Percentiles rank a stretch among this genome's conserved stretches.
Evolutionary conservation across 495 filamentous ascomycete genomes (phyloP).

Genomic region (Penicillium herquei): DNA sequence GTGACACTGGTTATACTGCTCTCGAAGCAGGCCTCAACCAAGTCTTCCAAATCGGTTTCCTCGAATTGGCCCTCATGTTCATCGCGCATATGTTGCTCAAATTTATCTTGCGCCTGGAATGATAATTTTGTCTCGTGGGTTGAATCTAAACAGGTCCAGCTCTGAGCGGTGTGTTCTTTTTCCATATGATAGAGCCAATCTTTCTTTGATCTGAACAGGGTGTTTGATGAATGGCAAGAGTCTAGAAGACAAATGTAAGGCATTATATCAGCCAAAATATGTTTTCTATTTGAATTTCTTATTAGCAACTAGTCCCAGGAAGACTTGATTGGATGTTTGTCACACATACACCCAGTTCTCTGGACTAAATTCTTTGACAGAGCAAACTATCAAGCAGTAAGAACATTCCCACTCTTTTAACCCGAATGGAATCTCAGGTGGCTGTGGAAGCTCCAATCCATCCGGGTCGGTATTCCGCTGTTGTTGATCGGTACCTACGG

Average conservation of each 20-base stretch:
- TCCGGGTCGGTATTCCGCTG: background rate
- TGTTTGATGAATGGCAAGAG: background rate
- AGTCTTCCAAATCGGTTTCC: background rate
- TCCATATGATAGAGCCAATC: background rate
- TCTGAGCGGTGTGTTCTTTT: background rate
- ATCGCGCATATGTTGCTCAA: background rate
- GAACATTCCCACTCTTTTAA: background rate
- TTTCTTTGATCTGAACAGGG: background rate
- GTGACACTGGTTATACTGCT: background rate
- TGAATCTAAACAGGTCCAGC: background rate
- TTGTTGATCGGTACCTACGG: no score
- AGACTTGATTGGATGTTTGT: background rate
- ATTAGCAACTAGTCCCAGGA: no score
- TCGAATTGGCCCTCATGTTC: background rate
- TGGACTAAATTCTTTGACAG: background rate
- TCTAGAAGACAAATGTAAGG: background rate
- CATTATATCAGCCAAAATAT: background rate
- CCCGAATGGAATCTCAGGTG: background rate
- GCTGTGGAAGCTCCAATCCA: background rate
- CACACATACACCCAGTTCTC: background rate
- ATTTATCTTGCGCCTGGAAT: background rate
- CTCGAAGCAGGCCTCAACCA: background rate
- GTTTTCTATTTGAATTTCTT: slow-evolving; percentile 1
- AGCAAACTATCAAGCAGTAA: background rate
- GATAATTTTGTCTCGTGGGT: background rate